These are phyloP conservation scores for Combretum micranthum DNA, from an alignment of 345 rosid genomes.

Conservation along the genomic window DNA sequence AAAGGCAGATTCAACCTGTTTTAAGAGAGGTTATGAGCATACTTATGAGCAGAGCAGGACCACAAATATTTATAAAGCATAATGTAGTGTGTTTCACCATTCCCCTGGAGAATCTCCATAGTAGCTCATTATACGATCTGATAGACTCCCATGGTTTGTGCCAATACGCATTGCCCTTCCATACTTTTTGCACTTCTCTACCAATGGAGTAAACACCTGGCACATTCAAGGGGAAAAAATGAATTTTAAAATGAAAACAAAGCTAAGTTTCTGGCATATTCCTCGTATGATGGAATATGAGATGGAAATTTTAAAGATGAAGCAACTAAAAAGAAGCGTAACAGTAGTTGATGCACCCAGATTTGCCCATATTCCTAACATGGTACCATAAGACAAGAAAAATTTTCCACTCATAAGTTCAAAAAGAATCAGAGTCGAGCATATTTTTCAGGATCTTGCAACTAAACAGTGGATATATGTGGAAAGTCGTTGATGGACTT, in stretches of 20 bases:
- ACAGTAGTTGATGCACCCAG: no score
- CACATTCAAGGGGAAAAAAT: constrained; percentile 4
- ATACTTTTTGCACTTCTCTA: constrained; percentile 93
- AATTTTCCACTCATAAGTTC: no score
- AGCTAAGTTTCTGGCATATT: neutral
- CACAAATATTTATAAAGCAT: constrained; percentile 6
- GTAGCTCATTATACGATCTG: constrained; percentile 99
- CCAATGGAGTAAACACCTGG: constrained; percentile 91
- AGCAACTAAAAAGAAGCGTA: no score
- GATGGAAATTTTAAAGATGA: no score
- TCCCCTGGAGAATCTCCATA: constrained; percentile 99
- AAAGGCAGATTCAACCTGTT: constrained; percentile 96
- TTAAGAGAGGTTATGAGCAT: constrained; percentile 13
- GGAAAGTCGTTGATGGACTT: no score
- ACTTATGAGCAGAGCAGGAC: constrained; percentile 2
- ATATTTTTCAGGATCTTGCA: no score
- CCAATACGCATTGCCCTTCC: constrained; percentile 99
- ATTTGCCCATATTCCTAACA: no score
- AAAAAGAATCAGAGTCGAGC: no score
- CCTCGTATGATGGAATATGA: no score
- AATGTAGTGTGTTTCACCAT: constrained; percentile 41
- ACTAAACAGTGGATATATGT: no score
- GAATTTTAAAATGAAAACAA: neutral
- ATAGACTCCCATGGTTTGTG: constrained; percentile 98
- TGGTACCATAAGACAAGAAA: no score